Evolutionary conservation across 306 rosid species (phyloP).

Genomic region (Alnus glutinosa): DNA sequence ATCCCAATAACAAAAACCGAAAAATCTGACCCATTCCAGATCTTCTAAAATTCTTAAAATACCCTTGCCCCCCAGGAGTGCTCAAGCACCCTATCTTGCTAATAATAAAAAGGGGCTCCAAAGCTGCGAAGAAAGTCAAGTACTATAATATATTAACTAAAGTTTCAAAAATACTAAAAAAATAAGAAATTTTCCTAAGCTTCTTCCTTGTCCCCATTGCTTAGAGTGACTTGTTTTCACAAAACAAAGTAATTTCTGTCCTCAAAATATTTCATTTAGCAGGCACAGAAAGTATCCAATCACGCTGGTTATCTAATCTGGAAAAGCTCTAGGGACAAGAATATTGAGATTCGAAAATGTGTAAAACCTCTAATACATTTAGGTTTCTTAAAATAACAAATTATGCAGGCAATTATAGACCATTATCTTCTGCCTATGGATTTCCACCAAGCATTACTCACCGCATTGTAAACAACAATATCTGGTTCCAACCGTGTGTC

Average conservation of each 20-base stretch:
- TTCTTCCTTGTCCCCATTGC: background rate
- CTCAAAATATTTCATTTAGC: background rate
- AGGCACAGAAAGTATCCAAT: background rate
- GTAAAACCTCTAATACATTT: background rate
- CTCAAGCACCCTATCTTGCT: too few species aligned
- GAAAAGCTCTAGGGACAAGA: background rate
- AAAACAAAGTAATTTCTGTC: background rate
- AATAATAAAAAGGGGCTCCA: too few species aligned
- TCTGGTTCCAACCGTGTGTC: conserved; percentile 94
- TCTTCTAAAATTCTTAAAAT: too few species aligned
- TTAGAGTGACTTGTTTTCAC: background rate
- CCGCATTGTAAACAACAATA: conserved; percentile 76
- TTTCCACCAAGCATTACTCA: conserved; percentile 41
- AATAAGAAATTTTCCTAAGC: background rate
- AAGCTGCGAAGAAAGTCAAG: too few species aligned
- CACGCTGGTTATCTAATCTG: background rate
- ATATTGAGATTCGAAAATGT: background rate
- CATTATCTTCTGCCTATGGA: conserved; percentile 6
- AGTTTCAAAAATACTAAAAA: background rate
- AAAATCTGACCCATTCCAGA: too few species aligned
- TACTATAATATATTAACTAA: too few species aligned
- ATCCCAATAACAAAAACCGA: too few species aligned
- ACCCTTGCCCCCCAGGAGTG: too few species aligned
- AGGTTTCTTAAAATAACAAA: background rate
- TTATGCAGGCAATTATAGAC: conserved; percentile 7